phyloP scores from a whole-genome alignment of 75 land plant species.

The Sequoia sempervirens region DNA sequence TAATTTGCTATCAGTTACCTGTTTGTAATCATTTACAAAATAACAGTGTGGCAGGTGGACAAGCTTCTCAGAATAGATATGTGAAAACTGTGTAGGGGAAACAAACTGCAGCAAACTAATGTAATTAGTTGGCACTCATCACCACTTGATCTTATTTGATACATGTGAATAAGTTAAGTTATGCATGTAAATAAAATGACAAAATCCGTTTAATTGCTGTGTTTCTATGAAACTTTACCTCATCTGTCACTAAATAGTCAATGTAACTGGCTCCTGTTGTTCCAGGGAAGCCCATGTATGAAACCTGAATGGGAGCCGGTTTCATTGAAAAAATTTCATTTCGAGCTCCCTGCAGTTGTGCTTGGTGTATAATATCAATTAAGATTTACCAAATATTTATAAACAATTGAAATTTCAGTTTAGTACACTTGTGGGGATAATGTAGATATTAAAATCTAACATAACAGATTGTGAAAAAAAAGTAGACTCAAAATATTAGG shows the following conservation, averaged over 20 bases:
- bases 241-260: conserved; percentile 51
- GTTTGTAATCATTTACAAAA: conserved; percentile 62
- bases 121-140: not conserved
- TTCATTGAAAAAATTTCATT: conserved; percentile 59
- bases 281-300: conserved; percentile 59
- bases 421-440: not conserved
- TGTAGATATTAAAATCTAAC: not conserved
- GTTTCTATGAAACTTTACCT: conserved; percentile 19
- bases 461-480: not conserved
- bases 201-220: not conserved
- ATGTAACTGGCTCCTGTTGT: conserved; percentile 57
- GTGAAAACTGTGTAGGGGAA: conserved; percentile 36
- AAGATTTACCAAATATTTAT: not conserved
- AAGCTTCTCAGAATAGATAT: conserved; percentile 50
- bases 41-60: conserved; percentile 57
- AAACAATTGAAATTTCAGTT: not conserved
- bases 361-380: not conserved
- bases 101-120: conserved; percentile 37
- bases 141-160: not conserved
- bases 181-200: not conserved
- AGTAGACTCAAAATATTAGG: not conserved
- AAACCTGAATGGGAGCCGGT: conserved; percentile 58
- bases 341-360: conserved; percentile 35
- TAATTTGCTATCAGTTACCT: conserved; percentile 16
- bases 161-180: not conserved